Percentiles rank a stretch among this genome's conserved stretches.
These are phyloP conservation scores for Orobanche coerulescens DNA, from an alignment of 257 asterid genomes.

Conservation along the genomic window DNA sequence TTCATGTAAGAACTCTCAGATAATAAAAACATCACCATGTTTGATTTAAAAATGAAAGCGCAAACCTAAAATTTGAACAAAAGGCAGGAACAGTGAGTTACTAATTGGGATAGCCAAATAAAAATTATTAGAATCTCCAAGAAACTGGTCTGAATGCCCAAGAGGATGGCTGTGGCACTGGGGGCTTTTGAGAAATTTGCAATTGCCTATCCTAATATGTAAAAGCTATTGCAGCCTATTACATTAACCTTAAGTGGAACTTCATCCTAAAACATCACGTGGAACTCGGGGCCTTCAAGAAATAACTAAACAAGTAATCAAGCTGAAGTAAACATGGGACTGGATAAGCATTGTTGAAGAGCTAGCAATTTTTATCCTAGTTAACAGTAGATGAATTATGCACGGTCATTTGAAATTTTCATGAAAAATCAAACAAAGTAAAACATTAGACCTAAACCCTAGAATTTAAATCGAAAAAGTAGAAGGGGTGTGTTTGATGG, in stretches of 20 bases:
- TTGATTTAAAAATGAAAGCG: neutral
- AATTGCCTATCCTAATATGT: neutral
- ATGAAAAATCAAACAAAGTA: neutral
- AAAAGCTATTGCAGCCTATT: neutral
- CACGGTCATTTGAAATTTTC: neutral
- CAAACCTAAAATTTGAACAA: neutral
- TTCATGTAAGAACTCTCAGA: conserved; percentile 16
- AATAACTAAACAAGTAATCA: neutral
- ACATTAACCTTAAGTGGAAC: neutral
- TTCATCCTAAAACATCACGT: too few species aligned
- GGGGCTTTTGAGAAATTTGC: neutral
- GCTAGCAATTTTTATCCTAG: neutral
- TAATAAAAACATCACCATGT: neutral
- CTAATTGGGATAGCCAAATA: neutral
- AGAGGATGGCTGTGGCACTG: neutral
- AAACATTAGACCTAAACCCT: neutral
- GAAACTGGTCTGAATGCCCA: neutral
- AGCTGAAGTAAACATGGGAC: conserved; percentile 4
- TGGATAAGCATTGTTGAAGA: neutral
- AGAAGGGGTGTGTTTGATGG: neutral
- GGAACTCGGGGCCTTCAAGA: neutral
- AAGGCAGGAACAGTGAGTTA: neutral
- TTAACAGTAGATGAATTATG: neutral
- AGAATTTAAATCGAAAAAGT: neutral
- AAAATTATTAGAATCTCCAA: neutral